Conservation (phyloP, 129 eudicot species). For the Pseudognaphalium luteoalbum region DNA sequence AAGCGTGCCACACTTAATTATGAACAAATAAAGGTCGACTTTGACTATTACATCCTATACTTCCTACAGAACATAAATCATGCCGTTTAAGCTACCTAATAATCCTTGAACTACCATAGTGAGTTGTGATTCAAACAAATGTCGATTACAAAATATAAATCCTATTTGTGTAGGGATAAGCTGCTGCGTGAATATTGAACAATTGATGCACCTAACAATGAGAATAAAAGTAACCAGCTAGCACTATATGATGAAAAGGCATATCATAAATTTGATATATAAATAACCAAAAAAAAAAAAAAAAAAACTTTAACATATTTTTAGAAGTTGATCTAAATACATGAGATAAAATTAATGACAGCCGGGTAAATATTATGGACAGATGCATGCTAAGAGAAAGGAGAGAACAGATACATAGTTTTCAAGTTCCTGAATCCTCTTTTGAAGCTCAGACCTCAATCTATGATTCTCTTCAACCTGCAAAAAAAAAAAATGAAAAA, state of each 20-base stretch:
- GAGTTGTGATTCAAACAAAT: neutral
- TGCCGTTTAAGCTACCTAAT: neutral
- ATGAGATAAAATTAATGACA: too few relatives aligned
- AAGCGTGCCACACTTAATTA: neutral
- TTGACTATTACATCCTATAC: too few relatives aligned
- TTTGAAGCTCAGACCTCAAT: slow-evolving; percentile 73
- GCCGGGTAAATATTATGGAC: neutral
- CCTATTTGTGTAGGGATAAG: neutral
- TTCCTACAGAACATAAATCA: neutral
- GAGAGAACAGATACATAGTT: slow-evolving; percentile 52
- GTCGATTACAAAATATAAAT: too few relatives aligned
- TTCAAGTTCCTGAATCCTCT: slow-evolving; percentile 64
- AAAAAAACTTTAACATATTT: too few relatives aligned
- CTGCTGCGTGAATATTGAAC: neutral
- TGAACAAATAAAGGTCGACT: neutral
- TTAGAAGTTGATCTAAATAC: too few relatives aligned
- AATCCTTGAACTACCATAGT: neutral
- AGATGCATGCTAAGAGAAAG: neutral
- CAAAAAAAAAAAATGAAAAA: slow-evolving; percentile 12
- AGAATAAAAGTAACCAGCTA: neutral
- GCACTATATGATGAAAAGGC: neutral
- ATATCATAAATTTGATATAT: neutral
- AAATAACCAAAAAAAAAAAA: too few relatives aligned
- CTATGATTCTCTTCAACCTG: slow-evolving; percentile 89
- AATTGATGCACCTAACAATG: neutral